Conservation (phyloP, 1,139 yeast genomes). For the Geotrichum phurueaensis region DNA sequence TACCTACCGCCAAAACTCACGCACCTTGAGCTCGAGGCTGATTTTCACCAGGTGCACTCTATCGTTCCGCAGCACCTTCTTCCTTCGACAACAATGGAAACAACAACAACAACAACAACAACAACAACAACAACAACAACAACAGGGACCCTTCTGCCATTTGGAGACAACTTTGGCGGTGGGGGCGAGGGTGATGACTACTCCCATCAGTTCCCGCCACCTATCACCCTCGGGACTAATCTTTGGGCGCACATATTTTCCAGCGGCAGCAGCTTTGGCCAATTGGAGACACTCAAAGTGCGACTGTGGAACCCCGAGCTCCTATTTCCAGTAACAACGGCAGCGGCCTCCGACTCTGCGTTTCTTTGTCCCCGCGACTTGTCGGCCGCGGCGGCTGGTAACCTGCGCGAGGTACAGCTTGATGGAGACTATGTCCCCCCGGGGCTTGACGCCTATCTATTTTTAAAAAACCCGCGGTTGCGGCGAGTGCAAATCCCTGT, state of each 20-base stretch:
- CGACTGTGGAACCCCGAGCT: constrained; percentile 8
- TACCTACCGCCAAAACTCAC: constrained; percentile 2
- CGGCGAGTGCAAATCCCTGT: constrained; percentile 4
- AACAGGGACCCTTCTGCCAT: too few relatives aligned
- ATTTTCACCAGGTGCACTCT: not conserved
- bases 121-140: not conserved
- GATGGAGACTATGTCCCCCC: constrained; percentile 7
- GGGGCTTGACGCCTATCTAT: constrained; percentile 3
- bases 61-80: not conserved
- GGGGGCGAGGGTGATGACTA: not conserved
- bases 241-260: constrained; percentile 9
- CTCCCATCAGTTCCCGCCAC: not conserved
- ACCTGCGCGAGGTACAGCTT: constrained; percentile 1
- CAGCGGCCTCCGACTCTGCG: not conserved
- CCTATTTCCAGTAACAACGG: not conserved
- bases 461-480: not conserved
- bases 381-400: not conserved
- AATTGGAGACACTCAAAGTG: constrained; percentile 2
- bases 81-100: not conserved
- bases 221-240: not conserved
- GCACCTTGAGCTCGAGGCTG: constrained; percentile 8
- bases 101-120: not conserved
- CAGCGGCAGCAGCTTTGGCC: constrained; percentile 1
- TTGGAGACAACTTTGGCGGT: too few relatives aligned
- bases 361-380: not conserved